phyloP scores from a whole-genome alignment of 1,139 yeast genomes.

The Sugiyamaella xylanicola region DNA sequence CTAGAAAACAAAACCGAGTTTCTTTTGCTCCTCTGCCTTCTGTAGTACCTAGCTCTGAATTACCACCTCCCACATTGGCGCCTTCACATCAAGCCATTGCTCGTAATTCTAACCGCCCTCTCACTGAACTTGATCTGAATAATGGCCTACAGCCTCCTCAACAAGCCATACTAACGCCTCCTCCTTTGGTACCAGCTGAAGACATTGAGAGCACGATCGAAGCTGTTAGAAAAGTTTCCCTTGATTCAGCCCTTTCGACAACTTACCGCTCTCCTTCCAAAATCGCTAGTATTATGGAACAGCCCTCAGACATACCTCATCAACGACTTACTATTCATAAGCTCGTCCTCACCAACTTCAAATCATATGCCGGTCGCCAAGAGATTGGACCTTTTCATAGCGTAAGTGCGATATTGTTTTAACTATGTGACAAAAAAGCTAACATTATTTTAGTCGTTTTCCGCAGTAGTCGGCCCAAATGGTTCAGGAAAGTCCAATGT shows the following conservation, averaged over 20 bases:
- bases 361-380: conserved; percentile 95
- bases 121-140: conserved; percentile 15
- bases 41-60: background rate
- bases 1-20: conserved; percentile 17
- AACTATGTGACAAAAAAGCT: background rate
- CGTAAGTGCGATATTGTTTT: no score
- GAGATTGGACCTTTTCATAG: conserved; percentile 89
- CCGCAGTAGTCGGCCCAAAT: conserved; percentile 99
- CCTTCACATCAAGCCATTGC: conserved; percentile 14
- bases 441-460: conserved; percentile 59
- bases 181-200: background rate
- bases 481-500: conserved; percentile 98
- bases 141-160: conserved; percentile 7
- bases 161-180: background rate
- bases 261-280: conserved; percentile 8
- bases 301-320: conserved; percentile 9
- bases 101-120: conserved; percentile 7
- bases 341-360: conserved; percentile 79
- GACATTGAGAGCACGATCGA: conserved; percentile 15
- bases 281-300: background rate
- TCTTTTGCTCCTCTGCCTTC: conserved; percentile 13
- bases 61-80: conserved; percentile 2
- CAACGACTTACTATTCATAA: conserved; percentile 70
- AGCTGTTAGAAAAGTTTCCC: conserved; percentile 16
- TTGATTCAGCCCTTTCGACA: conserved; percentile 9